These are phyloP conservation scores for Lotmaria passim DNA, from an alignment of 208 protist genomes.

Conservation along the genomic window DNA sequence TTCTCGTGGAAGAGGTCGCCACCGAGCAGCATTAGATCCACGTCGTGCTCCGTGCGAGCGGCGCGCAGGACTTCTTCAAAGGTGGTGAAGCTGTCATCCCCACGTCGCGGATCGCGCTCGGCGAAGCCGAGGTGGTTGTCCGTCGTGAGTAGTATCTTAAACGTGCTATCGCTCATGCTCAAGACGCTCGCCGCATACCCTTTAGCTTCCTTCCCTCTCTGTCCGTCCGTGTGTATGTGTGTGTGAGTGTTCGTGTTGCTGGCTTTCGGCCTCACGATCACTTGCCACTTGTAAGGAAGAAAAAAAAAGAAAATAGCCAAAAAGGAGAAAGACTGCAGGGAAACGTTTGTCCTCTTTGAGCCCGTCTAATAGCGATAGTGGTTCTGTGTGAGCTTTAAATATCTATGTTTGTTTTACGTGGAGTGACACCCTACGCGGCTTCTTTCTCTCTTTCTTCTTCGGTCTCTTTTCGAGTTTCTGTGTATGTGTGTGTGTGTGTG, in stretches of 20 bases:
- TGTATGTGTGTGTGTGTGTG: slow-evolving; percentile 10
- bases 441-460: no score
- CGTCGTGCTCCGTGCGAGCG: slow-evolving; percentile 92
- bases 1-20: slow-evolving; percentile 99
- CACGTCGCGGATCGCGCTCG: slow-evolving; percentile 95
- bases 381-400: no score
- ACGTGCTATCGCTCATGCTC: slow-evolving; percentile 50
- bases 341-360: no score
- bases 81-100: slow-evolving; percentile 98
- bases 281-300: no score
- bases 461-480: background rate
- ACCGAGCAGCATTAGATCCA: slow-evolving; percentile 97
- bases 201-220: background rate
- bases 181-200: no score
- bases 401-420: no score
- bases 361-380: no score
- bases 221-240: background rate
- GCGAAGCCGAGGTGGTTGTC: slow-evolving; percentile 97
- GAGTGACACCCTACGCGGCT: no score
- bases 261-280: no score
- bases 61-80: slow-evolving; percentile 98
- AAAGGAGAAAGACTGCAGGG: no score
- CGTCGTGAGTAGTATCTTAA: slow-evolving; percentile 94
- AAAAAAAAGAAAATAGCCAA: no score
- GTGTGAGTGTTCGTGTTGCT: slow-evolving; percentile 4